Conservation (phyloP, 495 filamentous ascomycete species). For the Penicillium verhagenii region DNA sequence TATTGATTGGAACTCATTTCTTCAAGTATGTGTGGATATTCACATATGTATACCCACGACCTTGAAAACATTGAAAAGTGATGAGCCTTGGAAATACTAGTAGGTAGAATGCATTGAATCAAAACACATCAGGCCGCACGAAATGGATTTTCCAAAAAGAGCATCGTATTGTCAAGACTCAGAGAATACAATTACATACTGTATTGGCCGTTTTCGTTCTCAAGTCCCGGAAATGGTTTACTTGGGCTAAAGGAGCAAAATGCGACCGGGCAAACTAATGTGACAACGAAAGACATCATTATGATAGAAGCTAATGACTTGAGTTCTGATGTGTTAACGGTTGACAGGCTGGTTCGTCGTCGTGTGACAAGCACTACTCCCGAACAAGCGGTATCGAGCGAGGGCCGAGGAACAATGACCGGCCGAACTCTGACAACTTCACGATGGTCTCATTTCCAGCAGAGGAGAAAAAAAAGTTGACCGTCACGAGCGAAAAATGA, state of each 20-base stretch:
- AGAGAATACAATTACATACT: constrained; percentile 12
- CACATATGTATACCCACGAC: too few relatives aligned
- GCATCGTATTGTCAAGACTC: neutral
- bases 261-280: constrained; percentile 7
- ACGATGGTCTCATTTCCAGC: neutral
- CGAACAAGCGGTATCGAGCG: constrained; percentile 14
- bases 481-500: constrained; percentile 15
- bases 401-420: neutral
- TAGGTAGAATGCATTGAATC: too few relatives aligned
- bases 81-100: too few relatives aligned
- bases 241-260: constrained; percentile 8
- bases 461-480: too few relatives aligned
- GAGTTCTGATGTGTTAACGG: constrained; percentile 20
- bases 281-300: constrained; percentile 11
- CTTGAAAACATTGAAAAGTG: too few relatives aligned
- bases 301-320: constrained; percentile 1
- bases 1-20: too few relatives aligned
- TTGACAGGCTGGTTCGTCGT: constrained; percentile 18
- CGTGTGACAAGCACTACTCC: constrained; percentile 24
- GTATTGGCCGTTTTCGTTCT: neutral
- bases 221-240: neutral
- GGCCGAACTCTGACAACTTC: neutral
- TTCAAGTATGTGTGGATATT: too few relatives aligned
- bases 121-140: neutral
- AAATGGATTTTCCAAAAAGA: neutral